Base-by-base conservation (phyloP, 192 early-diverging fungal species). In the Entomortierella beljakovae region DNA sequence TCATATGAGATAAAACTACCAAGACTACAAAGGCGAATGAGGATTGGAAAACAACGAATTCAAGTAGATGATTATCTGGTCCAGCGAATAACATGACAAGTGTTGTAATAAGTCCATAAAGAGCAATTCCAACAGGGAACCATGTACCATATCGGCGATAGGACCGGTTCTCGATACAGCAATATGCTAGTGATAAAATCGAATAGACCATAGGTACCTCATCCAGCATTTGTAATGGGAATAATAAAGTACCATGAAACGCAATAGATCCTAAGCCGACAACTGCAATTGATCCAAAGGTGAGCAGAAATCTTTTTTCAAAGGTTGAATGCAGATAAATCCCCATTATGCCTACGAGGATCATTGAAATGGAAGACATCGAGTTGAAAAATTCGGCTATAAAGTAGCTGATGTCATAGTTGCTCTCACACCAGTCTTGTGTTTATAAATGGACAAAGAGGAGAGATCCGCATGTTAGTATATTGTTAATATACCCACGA, bases 341-440 rank as follows among this genome's bases (percentile, higher is more conserved):
- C 10, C 80, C 80, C 16, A 49, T 51, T 18, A 85, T 46, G 9
- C 85, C 82, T 1, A 70, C 72, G 18, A 70, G n/a, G 35, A 75
- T 64, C 77, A 82, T 76, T 38, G 76, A 72, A 26, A 85, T 48
- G 11, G 81, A 83, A 3, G 85, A 86, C 6, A 84, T 23, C 59
- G 88, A 82, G 76, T 93, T 93, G 84, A 86, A 93, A 51, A 89
- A 91, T 61, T 93, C 91, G 72, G 90, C 89, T 6, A 93, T 71
- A 63, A 87, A 91, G 23, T 81, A 86, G 6, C 88, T 82, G 70
- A 87, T 71, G 22, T 83, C 84, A 80, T 93, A 91, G 71, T 91
- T 90, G 53, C 79, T 82, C 63, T 93, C 90, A 66, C 91, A 91
- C 90, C 90, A 92, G 38, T 86, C 80, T 81, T n/a, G n/a, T n/a